Conservation (phyloP, 2,329 filamentous ascomycete genomes). For the Trichoderma oligosporum region DNA sequence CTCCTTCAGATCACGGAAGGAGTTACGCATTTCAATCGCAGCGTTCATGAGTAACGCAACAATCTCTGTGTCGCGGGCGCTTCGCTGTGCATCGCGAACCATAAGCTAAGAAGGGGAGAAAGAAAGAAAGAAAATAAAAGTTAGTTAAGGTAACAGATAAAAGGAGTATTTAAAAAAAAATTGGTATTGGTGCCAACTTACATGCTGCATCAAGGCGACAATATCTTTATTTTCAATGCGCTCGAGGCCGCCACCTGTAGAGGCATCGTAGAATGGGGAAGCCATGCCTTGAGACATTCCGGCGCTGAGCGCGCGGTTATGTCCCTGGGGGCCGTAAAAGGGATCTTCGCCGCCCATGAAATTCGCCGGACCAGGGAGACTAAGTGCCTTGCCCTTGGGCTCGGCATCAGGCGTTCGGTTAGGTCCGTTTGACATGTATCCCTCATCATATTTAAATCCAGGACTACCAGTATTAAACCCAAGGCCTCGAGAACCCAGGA, state of each 20-base stretch:
- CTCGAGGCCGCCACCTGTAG: conserved; percentile 83
- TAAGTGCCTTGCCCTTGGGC: conserved; percentile 54
- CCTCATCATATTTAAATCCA: conserved; percentile 70
- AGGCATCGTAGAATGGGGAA: conserved; percentile 84
- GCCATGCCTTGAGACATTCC: conserved; percentile 89
- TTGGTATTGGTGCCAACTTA: conserved; percentile 40
- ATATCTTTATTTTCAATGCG: conserved; percentile 95
- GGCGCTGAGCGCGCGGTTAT: conserved; percentile 69
- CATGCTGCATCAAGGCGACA: conserved; percentile 94
- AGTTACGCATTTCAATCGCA: conserved; percentile 94
- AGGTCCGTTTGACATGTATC: conserved; percentile 77
- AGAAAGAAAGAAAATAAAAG: neutral
- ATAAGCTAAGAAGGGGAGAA: conserved; percentile 58
- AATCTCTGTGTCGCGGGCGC: conserved; percentile 94
- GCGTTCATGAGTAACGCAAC: conserved; percentile 89
- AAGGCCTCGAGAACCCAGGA: conserved; percentile 42
- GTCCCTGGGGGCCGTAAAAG: conserved; percentile 57
- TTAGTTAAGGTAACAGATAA: no score
- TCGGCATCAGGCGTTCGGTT: conserved; percentile 52
- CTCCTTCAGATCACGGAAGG: conserved; percentile 91
- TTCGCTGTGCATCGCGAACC: conserved; percentile 92
- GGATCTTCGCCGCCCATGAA: conserved; percentile 56
- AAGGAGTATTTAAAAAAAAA: no score
- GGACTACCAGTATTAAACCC: conserved; percentile 54
- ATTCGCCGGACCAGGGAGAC: conserved; percentile 50